Base-by-base conservation (phyloP, 257 asterid species). In the Penstemon davidsonii region DNA sequence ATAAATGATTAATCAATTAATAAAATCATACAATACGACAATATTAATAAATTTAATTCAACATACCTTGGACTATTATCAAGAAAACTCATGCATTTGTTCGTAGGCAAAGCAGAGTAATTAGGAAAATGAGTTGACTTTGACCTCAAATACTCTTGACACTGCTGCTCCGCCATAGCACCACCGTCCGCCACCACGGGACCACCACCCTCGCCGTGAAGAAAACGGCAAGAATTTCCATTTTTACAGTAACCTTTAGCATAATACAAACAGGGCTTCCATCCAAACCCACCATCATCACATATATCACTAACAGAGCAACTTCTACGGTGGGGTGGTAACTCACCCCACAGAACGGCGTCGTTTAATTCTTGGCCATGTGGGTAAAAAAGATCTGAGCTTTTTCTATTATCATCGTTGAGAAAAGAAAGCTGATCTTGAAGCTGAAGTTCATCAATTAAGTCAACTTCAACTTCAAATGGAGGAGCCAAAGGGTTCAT, bases 201-300 rank as follows among this genome's bases (percentile, higher is more conserved):
- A 37, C n/a, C 78, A 6, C 79, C 83, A 13, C 60, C 73, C 9
- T 70, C 86, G 39, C 91, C 89, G 72, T 87, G 95, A 38, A 81
- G 68, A 72, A 85, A 87, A 47, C 88, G 76, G 84, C 95, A 87
- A 70, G 75, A 73, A 40, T 81, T 71, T 6, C 95, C 95, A 36
- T 87, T 83, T 77, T 85, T 87, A 70, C 95, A 87, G 81, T 83
- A 87, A 51, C 95, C 95, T 75, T 91, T 78, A 6, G 91, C 86
- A 46, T 78, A 87, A 72, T 85, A 87, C 75, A 87, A 66, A 41
- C 95, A 85, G 0, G 95, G 89, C 44, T 85, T 87, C 95, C 95
- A 85, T 1, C 88, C 87, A 47, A 85, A 78, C 38, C 84, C 89
- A 0, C 84, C 86, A 37, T 68, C 69, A 37, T 83, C 91, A 47